Base-by-base conservation (phyloP, 306 rosid genomes). In the Cucumis melo region DNA sequence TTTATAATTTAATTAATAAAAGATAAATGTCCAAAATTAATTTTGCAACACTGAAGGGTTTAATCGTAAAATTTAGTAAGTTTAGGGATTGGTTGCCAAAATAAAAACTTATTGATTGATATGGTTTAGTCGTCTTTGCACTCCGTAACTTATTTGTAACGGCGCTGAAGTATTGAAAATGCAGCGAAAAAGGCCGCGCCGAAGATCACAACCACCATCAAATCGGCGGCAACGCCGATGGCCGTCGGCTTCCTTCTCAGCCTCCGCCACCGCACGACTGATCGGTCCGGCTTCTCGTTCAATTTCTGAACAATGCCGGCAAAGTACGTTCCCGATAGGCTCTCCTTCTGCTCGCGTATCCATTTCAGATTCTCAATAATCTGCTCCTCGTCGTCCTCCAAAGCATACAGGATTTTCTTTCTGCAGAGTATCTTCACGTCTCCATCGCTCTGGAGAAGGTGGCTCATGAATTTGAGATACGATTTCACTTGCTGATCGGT, bases 401-500 rank as follows among this genome's bases (percentile, higher is more conserved):
- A 24, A 12, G 61, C 34, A 32, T 15, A 65, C 24, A 89, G 60
- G 71, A 87, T 87, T 7, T 74, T 10, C 10, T 41, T 74, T 65
- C 44, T 77, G 6, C 54, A 39, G 12, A 89, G 85, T 0, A 86
- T 75, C 34, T 77, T 83, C 53, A 74, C 87, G 53, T 87, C 94
- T 13, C 41, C 57, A 24, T 78, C 62, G 1, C 82, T 63, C 24
- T 0, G 2, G 20, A 89, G 48, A 14, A 89, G 79, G 81, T 64
- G 20, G 17, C n/a, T 48, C 85, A 87, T 80, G 46, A 89, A 84
- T 53, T 58, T 73, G 34, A 86, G 83, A 54, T 86, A 87, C 21
- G 90, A 89, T 34, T 86, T 80, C 42, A 88, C 78, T n/a, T 82
- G 79, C 58, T 59, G 87, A 3, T 85, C 44, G 42, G 36, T 65